These are phyloP conservation scores for Magnusiomyces fungicola DNA, from an alignment of 1,139 yeast genomes.

Conservation along the genomic window DNA sequence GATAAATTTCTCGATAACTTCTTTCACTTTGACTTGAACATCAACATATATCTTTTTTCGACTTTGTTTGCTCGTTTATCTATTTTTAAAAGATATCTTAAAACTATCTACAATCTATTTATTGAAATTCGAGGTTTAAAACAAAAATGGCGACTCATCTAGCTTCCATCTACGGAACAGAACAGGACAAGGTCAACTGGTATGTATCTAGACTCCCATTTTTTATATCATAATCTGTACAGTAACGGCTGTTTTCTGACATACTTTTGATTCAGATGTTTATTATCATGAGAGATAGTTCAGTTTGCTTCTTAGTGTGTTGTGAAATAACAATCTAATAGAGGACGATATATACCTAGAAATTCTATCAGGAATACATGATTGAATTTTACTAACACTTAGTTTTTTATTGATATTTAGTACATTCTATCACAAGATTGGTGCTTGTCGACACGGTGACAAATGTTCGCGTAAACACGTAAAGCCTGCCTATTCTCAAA, in stretches of 20 bases:
- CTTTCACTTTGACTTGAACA: too few species aligned
- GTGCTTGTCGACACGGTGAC: constrained; percentile 92
- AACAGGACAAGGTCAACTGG: constrained; percentile 39
- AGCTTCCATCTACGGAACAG: constrained; percentile 38
- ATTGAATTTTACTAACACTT: constrained; percentile 21
- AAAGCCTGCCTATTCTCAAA: constrained; percentile 59
- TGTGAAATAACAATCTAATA: too few species aligned
- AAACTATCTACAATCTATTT: background rate
- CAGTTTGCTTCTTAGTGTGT: too few species aligned
- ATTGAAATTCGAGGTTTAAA: background rate
- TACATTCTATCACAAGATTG: constrained; percentile 71
- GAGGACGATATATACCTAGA: too few species aligned
- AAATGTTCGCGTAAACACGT: constrained; percentile 75
- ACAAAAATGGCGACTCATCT: constrained; percentile 31
- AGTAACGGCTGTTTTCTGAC: too few species aligned
- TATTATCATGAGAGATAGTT: too few species aligned
- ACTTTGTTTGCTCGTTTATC: background rate
- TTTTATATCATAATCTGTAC: background rate
- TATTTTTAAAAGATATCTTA: background rate
- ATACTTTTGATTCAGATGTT: too few species aligned
- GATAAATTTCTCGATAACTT: too few species aligned
- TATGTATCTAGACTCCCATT: constrained; percentile 21
- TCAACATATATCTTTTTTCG: background rate
- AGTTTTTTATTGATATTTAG: constrained; percentile 18
- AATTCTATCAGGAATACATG: too few species aligned